phyloP scores from a whole-genome alignment of 2,329 filamentous ascomycete genomes.

The Westerdykella ornata region DNA sequence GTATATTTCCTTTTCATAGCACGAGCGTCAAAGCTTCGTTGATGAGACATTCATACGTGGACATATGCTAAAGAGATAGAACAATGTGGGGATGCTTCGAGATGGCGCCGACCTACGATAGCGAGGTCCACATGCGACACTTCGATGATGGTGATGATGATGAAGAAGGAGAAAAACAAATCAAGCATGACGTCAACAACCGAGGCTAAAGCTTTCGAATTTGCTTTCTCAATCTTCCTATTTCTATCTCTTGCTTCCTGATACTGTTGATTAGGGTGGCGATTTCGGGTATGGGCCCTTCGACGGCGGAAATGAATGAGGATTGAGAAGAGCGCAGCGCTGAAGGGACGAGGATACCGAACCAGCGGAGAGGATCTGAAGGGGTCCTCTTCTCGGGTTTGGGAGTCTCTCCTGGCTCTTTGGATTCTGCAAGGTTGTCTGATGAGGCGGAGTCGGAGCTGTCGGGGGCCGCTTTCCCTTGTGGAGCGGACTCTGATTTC shows the following conservation, averaged over 20 bases:
- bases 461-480: background rate
- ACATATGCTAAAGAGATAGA: too few species aligned
- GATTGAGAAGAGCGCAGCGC: conserved; percentile 52
- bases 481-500: background rate
- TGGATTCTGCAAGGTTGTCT: too few species aligned
- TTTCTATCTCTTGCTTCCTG: conserved; percentile 59
- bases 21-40: too few species aligned
- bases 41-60: too few species aligned
- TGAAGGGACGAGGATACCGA: conserved; percentile 48
- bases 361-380: conserved; percentile 52
- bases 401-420: background rate
- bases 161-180: too few species aligned
- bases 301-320: conserved; percentile 51
- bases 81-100: too few species aligned
- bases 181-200: too few species aligned
- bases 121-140: too few species aligned
- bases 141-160: too few species aligned
- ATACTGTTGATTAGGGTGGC: conserved; percentile 55
- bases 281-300: conserved; percentile 52
- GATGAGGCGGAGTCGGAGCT: too few species aligned
- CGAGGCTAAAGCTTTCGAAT: conserved; percentile 32
- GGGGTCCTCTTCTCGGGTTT: conserved; percentile 1
- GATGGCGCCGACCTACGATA: too few species aligned
- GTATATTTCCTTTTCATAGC: too few species aligned
- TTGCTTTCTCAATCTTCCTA: conserved; percentile 51